These are phyloP conservation scores for Talaromyces islandicus DNA, from an alignment of 2,329 filamentous ascomycete species.

Conservation along the genomic window DNA sequence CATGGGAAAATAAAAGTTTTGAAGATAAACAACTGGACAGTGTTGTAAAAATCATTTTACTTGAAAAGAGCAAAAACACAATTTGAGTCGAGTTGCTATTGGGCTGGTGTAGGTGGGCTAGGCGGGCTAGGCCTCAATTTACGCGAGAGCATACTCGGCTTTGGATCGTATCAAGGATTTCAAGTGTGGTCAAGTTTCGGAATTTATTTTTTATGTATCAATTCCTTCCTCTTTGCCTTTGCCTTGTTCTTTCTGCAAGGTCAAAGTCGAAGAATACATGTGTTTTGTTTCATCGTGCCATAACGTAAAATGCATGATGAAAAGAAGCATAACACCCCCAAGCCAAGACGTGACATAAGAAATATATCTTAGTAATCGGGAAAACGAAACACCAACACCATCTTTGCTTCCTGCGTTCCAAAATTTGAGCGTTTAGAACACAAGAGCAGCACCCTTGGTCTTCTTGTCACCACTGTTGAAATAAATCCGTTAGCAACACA, in stretches of 20 bases:
- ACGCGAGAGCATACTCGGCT: not conserved
- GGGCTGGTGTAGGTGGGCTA: no score
- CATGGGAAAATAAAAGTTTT: no score
- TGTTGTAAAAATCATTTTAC: no score
- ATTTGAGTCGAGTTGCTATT: no score
- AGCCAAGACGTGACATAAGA: not conserved
- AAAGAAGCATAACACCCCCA: constrained; percentile 4
- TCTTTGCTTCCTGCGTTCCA: constrained; percentile 4
- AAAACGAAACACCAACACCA: constrained; percentile 10
- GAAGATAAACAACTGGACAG: no score
- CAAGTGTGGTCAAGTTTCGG: constrained; percentile 5
- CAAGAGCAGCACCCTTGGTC: constrained; percentile 99
- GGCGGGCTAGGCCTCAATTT: no score
- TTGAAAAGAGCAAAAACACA: no score
- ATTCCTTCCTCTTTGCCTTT: constrained; percentile 5
- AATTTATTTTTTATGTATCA: constrained; percentile 8
- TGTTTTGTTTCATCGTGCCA: constrained; percentile 6
- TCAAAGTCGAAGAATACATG: constrained; percentile 1
- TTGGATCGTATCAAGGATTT: not conserved
- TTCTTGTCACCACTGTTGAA: constrained; percentile 95
- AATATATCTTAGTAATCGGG: constrained; percentile 9
- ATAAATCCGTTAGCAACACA: constrained; percentile 37
- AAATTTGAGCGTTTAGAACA: constrained; percentile 70
- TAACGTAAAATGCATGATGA: constrained; percentile 10
- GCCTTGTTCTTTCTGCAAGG: constrained; percentile 11